Conservation (phyloP, 345 rosid genomes). For the Euphorbia tirucalli region DNA sequence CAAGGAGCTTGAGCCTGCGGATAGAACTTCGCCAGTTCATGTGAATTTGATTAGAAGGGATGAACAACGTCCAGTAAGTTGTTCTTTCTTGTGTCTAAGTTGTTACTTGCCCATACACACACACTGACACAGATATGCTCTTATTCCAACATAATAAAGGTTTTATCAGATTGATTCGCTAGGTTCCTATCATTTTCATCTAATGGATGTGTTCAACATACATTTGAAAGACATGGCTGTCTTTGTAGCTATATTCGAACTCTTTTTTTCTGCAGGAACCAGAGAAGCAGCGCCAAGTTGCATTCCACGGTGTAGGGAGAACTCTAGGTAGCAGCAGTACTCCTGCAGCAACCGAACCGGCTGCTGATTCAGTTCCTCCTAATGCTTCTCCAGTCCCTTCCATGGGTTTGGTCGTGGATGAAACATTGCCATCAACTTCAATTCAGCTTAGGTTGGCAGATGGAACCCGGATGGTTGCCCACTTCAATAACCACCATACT, state of each 20-base stretch:
- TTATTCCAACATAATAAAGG: background rate
- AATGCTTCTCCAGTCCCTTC: slow-evolving; percentile 39
- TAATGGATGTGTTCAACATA: background rate
- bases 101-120: background rate
- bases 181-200: background rate
- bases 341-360: slow-evolving; percentile 30
- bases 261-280: slow-evolving; percentile 50
- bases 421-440: slow-evolving; percentile 66
- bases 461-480: slow-evolving; percentile 69
- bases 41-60: slow-evolving; percentile 84
- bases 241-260: background rate
- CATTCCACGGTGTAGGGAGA: slow-evolving; percentile 94
- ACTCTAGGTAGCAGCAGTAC: slow-evolving; percentile 73
- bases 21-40: slow-evolving; percentile 72
- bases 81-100: slow-evolving; percentile 11
- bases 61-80: slow-evolving; percentile 67
- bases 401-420: slow-evolving; percentile 49
- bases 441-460: slow-evolving; percentile 86
- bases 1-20: slow-evolving; percentile 89
- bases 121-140: too few relatives aligned
- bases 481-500: slow-evolving; percentile 72
- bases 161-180: too few relatives aligned
- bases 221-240: background rate
- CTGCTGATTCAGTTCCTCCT: slow-evolving; percentile 21
- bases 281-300: slow-evolving; percentile 50